A percentile compares a stretch with the other conserved stretches of the same genome.
Conservation (phyloP, 176 grass and related monocot species). For the Oryza glaberrima region DNA sequence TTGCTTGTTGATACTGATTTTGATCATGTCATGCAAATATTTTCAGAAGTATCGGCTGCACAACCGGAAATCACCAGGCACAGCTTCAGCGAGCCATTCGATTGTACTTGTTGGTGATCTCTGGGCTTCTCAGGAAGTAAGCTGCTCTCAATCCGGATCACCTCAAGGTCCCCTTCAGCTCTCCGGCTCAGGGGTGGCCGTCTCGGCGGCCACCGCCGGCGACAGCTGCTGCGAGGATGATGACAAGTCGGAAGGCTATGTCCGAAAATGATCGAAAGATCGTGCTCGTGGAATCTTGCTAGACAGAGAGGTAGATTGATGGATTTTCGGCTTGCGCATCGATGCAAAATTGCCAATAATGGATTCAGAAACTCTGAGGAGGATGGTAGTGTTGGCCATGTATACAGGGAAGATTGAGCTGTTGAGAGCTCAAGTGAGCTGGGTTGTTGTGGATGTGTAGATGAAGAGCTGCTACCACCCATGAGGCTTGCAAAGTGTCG, state of each 20-base stretch:
- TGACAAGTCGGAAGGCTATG: slow-evolving; percentile 66
- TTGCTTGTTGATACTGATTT: slow-evolving; percentile 27
- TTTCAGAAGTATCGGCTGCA: slow-evolving; percentile 95
- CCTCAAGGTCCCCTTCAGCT: slow-evolving; percentile 73
- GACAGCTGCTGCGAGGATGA: slow-evolving; percentile 71
- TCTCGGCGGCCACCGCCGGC: slow-evolving; percentile 54
- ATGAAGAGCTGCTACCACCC: slow-evolving; percentile 42
- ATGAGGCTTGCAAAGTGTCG: slow-evolving; percentile 46
- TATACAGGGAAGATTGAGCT: slow-evolving; percentile 47
- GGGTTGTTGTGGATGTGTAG: slow-evolving; percentile 39
- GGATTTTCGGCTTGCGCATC: slow-evolving; percentile 36
- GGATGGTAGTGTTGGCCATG: slow-evolving; percentile 41
- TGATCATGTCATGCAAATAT: slow-evolving; percentile 25
- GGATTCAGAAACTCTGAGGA: slow-evolving; percentile 19
- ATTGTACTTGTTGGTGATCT: slow-evolving; percentile 55
- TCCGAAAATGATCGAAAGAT: slow-evolving; percentile 55
- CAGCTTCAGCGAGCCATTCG: slow-evolving; percentile 25
- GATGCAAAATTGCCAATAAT: slow-evolving; percentile 31
- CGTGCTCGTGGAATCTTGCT: not conserved
- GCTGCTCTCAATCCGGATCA: slow-evolving; percentile 70
- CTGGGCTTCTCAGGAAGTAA: slow-evolving; percentile 59
- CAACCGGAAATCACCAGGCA: slow-evolving; percentile 52
- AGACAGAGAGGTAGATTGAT: slow-evolving; percentile 43
- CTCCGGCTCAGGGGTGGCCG: slow-evolving; percentile 47
- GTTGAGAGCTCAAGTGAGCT: slow-evolving; percentile 32